These are phyloP conservation scores for Cetraspora pellucida DNA, from an alignment of 192 early-diverging fungal species.

Conservation along the genomic window DNA sequence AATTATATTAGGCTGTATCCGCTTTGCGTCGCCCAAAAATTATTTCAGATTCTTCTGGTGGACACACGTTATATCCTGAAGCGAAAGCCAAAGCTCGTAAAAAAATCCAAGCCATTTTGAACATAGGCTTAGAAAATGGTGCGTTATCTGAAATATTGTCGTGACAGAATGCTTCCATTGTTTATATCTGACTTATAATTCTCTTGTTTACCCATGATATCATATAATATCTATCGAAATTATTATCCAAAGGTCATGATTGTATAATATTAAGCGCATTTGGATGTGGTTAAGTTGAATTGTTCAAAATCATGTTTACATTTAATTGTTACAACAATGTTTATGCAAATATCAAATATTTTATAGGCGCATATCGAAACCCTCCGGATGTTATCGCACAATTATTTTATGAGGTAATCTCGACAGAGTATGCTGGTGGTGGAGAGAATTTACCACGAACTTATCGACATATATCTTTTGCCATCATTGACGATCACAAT, in stretches of 20 bases:
- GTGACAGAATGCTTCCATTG: no score
- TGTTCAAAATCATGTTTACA: no score
- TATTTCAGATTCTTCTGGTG: constrained; percentile 20
- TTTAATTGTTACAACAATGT: no score
- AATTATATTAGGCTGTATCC: constrained; percentile 41
- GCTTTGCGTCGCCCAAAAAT: constrained; percentile 42
- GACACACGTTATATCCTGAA: constrained; percentile 42
- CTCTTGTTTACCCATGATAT: no score
- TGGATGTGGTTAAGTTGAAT: constrained; percentile 38
- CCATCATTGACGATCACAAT: constrained; percentile 9
- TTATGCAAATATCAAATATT: no score
- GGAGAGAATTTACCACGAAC: constrained; percentile 8
- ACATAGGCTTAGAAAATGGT: constrained; percentile 50
- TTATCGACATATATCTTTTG: constrained; percentile 15
- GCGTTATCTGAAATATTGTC: neutral
- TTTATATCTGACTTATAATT: no score
- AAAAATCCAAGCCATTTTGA: constrained; percentile 50
- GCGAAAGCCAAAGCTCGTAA: constrained; percentile 41
- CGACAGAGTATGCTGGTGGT: constrained; percentile 43
- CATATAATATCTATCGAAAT: neutral
- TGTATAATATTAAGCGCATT: constrained; percentile 50
- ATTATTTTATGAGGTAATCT: constrained; percentile 50
- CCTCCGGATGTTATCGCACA: constrained; percentile 40
- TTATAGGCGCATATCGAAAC: constrained; percentile 35
- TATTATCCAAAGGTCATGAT: constrained; percentile 47